These are phyloP conservation scores for Taphrina populina DNA, from an alignment of 1,139 yeast genomes.

Conservation along the genomic window DNA sequence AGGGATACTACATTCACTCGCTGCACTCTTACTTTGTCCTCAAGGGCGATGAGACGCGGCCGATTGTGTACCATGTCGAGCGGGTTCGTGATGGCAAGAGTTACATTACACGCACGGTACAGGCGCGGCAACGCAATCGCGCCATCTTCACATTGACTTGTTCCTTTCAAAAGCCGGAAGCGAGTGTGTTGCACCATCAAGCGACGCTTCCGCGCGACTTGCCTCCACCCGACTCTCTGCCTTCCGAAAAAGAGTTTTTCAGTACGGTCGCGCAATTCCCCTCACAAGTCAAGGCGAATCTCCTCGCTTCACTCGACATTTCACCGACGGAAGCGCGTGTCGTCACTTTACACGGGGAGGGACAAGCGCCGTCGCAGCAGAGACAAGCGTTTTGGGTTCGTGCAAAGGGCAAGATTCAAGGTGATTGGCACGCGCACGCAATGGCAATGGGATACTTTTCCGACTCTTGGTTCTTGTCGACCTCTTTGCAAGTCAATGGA, in stretches of 20 bases:
- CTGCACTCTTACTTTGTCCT: constrained; percentile 54
- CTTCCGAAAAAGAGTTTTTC: constrained; percentile 24
- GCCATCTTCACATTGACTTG: constrained; percentile 57
- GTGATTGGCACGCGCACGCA: constrained; percentile 51
- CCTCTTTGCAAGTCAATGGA: constrained; percentile 52
- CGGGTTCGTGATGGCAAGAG: constrained; percentile 56
- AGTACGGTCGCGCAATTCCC: not conserved
- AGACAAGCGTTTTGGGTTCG: constrained; percentile 51
- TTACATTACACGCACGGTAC: constrained; percentile 60
- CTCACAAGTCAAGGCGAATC: not conserved
- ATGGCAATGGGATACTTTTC: constrained; percentile 64
- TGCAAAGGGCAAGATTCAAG: constrained; percentile 47
- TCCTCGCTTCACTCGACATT: constrained; percentile 4
- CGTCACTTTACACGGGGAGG: constrained; percentile 26
- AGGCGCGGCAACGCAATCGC: constrained; percentile 56
- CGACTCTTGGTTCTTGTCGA: constrained; percentile 59
- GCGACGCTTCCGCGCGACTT: constrained; percentile 44
- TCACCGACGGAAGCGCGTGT: constrained; percentile 24
- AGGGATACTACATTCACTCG: constrained; percentile 53
- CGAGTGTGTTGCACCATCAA: constrained; percentile 39
- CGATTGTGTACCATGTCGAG: constrained; percentile 61
- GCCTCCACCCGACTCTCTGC: constrained; percentile 38
- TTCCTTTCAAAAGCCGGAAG: constrained; percentile 49
- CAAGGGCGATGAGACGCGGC: constrained; percentile 52
- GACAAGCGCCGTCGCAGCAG: constrained; percentile 29